Base-by-base conservation (phyloP, 208 protist genomes). In the Strigomonas culicis region DNA sequence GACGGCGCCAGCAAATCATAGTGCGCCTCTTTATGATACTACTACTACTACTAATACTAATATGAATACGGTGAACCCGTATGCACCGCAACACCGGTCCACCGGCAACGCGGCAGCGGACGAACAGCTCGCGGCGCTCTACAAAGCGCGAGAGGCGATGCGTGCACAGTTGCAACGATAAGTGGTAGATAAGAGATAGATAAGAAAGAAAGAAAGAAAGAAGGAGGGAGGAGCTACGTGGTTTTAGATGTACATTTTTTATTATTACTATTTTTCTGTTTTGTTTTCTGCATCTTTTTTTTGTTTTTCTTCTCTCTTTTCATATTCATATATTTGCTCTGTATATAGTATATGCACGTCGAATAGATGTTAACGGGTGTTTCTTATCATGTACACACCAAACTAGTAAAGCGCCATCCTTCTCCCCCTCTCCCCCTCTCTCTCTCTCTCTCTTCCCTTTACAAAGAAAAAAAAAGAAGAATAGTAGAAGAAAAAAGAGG, bases 71-170 rank as follows among this genome's bases (percentile, higher is more conserved):
- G 36, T 17, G 36, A 68, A 70, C 13, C 32, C 47, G 1, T 62
- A 32, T 44, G 61, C 47, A 2, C 49, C 60, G 0, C 7, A 11
- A 15, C 68, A 56, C 32, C 28, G 10, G n/a, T 90, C 85, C 6
- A 94, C 88, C 0, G 88, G 88, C 19, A 87, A 92, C 64, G 61
- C 70, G 7, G 81, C 76, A 0, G 88, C 88, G 1, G 88, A 94
- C 63, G 83, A 79, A 43, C 78, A 92, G 63, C 75, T 94, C 17
- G 85, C 84, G 36, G 79, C 67, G 51, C 65, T 94, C 11, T 94
- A 94, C 66, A 79, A 68, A 51, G 79, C 79, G 36, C 68, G 88
- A 15, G 88, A 94, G 51, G 70, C 77, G 10, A 83, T 94, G 80
- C 80, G 85, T 1, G 55, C 72, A 39, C 73, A 87, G 56, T 62